Conservation (phyloP, 2,329 filamentous ascomycete species). For the Diaporthe velutina region DNA sequence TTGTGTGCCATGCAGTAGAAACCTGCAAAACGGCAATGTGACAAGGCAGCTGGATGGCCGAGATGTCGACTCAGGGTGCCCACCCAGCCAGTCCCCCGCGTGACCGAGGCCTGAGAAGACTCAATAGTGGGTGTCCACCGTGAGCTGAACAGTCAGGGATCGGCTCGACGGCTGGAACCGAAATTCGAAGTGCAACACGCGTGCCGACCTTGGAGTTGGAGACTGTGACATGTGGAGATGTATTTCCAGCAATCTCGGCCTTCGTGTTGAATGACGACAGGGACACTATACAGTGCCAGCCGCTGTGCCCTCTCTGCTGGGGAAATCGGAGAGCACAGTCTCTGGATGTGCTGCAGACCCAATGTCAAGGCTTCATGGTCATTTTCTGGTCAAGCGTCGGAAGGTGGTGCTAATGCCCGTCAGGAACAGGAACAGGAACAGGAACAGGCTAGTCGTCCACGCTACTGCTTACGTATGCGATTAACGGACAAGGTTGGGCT, state of each 20-base stretch:
- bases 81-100: constrained; percentile 1
- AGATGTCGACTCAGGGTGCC: not conserved
- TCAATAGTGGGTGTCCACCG: constrained; percentile 8
- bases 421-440: not conserved
- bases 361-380: not conserved
- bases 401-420: not conserved
- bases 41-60: not conserved
- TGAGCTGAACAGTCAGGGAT: constrained; percentile 26
- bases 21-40: not conserved
- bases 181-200: constrained; percentile 20
- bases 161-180: constrained; percentile 28
- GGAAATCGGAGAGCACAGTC: not conserved
- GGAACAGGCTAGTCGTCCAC: constrained; percentile 3
- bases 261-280: constrained; percentile 31
- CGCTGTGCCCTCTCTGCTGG: not conserved
- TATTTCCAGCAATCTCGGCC: constrained; percentile 33
- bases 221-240: constrained; percentile 19
- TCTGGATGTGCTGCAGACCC: no score
- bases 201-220: constrained; percentile 10
- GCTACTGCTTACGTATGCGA: not conserved
- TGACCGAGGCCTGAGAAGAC: not conserved
- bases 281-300: constrained; percentile 15
- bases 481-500: not conserved
- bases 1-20: not conserved
- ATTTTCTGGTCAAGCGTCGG: not conserved